phyloP scores from a whole-genome alignment of 2,329 filamentous ascomycete genomes.

The Exophiala viscosa region DNA sequence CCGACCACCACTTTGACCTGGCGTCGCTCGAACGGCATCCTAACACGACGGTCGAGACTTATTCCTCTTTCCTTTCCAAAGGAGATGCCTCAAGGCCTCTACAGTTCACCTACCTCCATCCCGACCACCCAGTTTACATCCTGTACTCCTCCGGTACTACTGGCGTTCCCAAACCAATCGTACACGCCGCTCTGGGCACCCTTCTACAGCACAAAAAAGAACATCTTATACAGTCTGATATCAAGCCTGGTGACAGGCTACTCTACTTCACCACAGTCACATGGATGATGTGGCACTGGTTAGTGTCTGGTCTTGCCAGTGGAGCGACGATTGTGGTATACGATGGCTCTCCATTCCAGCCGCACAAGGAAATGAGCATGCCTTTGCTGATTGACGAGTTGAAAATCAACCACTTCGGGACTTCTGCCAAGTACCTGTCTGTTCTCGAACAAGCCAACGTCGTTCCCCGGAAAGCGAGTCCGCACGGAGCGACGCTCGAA shows the following conservation, averaged over 20 bases:
- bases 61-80: conserved; percentile 45
- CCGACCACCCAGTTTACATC: conserved; percentile 89
- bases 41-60: conserved; percentile 40
- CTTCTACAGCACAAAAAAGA: conserved; percentile 97
- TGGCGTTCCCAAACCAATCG: conserved; percentile 81
- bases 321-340: conserved; percentile 84
- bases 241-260: conserved; percentile 67
- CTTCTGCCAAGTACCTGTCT: conserved; percentile 88
- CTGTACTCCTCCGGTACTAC: conserved; percentile 93
- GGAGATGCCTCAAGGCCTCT: conserved; percentile 45
- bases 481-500: conserved; percentile 38
- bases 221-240: conserved; percentile 79
- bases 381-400: conserved; percentile 76
- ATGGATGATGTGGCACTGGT: conserved; percentile 99
- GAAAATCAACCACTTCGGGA: conserved; percentile 87
- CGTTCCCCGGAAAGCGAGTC: conserved; percentile 53
- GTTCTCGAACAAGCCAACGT: conserved; percentile 77
- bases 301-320: conserved; percentile 76
- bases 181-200: conserved; percentile 86
- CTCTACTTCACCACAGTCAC: conserved; percentile 94
- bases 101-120: conserved; percentile 70
- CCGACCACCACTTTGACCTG: conserved; percentile 37
- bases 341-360: conserved; percentile 85
- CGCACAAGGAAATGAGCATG: conserved; percentile 74
- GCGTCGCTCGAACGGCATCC: conserved; percentile 32